Evolutionary conservation across 2,329 filamentous ascomycete genomes (phyloP), one percentile per base, ranked within the genome.

Genomic region (Drechslerella coelobrocha): DNA sequence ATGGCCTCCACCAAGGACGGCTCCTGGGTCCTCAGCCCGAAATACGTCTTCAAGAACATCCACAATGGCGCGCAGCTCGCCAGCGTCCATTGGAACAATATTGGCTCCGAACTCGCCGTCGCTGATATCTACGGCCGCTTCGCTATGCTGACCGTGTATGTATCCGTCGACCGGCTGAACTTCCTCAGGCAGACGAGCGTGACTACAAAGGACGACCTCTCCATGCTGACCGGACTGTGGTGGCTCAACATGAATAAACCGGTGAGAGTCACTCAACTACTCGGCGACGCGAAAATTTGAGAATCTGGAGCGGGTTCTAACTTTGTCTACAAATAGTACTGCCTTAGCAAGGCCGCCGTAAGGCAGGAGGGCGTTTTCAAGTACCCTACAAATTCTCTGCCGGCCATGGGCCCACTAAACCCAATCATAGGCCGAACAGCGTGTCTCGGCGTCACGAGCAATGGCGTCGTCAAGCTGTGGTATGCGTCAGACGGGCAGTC

Each of bases 41-140:
- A 89, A n/a, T 88, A 85, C 2, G 81, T 83, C 0, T 83, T 88
- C 61, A 78, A 82, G n/a, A 83, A 85, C 9, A 81, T 84, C n/a
- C 82, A 85, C 47, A 84, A 86, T 26, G 84, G 86, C 1, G 86
- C 86, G 27, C 86, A 85, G 2, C 82, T 96, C 41, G 86, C 89
- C 17, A 92, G 97, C 79, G 80, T 99, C 8, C 88, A 86, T 56
- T 97, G 92, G 91, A 90, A 89, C 53, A 86, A 88, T 12, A 83
- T 84, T 3, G 89, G 86, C 34, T 87, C 88, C 1, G 94, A 97
- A 75, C 83, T 99, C 60, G 92, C 92, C 1, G 85, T 94, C 17
- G 84, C 94, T 68, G 93, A 97, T 78, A 84, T 87, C 26, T 85
- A 86, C 23, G 94, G 93, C 4, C 85, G 90, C 63, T 84, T 96